Evolutionary conservation across 352 stramenopile genomes (phyloP), one percentile per base, ranked within the genome.

Genomic region (Globisporangium barbulae): DNA sequence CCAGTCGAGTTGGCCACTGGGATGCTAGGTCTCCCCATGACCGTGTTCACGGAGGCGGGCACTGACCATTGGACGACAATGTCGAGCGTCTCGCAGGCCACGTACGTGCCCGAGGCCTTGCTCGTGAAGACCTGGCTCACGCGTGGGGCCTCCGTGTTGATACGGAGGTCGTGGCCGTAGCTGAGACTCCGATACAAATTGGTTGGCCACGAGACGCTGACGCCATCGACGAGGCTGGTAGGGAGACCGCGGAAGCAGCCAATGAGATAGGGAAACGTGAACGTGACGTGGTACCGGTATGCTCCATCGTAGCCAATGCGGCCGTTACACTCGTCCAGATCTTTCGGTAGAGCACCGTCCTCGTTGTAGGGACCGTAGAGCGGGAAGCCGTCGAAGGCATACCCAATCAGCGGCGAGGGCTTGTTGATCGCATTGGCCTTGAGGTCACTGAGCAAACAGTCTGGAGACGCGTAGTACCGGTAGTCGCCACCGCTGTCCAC

Each of bases 331-430:
- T 52, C 68, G n/a, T 93, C 85, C 0, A 93, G 61, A 53, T 86
- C 79, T 1, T 42, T 78, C 7, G 85, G 78, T 1, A 67, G n/a
- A 5, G 63, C 62, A 2, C 82, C 81, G 25, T 74, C 73, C 45
- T 87, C 78, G 6, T 57, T 70, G 59, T 81, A 89, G 5, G 74
- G 75, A 13, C 81, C 83, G 21, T 91, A 93, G 10, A 94, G 44
- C 17, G 86, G 83, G 53, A 90, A 94, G 0, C 86, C 86, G 44
- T 94, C 86, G 2, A 91, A 70, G 8, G 81, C 83, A 50, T 85
- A 94, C 0, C 86, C 86, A 10, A 94, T 64, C 4, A 93, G 15
- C 21, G 83, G 82, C 2, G 83, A 91, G 0, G 74, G 74, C 9
- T 71, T 63, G 10, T 67, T 71, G 0, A 47, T 28, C 0, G 21